Conservation (phyloP, 148 eudicot genomes). For the Cornus controversa region DNA sequence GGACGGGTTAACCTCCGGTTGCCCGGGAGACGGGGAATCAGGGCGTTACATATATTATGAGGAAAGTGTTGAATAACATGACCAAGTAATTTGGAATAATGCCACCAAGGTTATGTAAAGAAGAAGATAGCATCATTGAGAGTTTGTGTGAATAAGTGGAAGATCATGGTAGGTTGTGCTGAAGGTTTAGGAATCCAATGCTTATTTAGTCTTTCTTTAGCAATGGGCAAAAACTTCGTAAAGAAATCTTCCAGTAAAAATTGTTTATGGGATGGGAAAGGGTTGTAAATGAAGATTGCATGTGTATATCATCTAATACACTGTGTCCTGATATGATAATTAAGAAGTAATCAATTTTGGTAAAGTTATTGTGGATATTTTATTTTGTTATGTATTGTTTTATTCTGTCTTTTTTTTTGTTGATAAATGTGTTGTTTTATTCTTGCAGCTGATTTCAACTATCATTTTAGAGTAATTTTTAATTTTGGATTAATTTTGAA, state of each 20-base stretch:
- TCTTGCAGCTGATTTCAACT: neutral
- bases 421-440: neutral
- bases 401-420: too few species aligned
- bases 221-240: neutral
- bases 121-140: neutral
- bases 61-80: neutral
- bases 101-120: too few species aligned
- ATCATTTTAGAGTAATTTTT: neutral
- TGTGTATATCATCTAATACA: neutral
- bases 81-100: neutral
- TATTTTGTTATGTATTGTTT: too few species aligned
- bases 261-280: neutral
- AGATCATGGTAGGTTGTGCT: neutral
- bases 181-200: neutral
- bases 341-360: too few species aligned
- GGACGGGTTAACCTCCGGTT: too few species aligned
- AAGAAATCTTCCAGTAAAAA: neutral
- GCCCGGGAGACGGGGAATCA: too few species aligned
- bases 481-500: slow-evolving; percentile 33
- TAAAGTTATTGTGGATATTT: too few species aligned
- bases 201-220: neutral
- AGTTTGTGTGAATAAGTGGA: neutral
- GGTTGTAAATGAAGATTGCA: neutral
- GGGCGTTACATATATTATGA: neutral
- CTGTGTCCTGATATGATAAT: neutral